Evolutionary conservation across 805 yeast genomes (phyloP).

Genomic region (Wickerhamomyces strasburgensis): DNA sequence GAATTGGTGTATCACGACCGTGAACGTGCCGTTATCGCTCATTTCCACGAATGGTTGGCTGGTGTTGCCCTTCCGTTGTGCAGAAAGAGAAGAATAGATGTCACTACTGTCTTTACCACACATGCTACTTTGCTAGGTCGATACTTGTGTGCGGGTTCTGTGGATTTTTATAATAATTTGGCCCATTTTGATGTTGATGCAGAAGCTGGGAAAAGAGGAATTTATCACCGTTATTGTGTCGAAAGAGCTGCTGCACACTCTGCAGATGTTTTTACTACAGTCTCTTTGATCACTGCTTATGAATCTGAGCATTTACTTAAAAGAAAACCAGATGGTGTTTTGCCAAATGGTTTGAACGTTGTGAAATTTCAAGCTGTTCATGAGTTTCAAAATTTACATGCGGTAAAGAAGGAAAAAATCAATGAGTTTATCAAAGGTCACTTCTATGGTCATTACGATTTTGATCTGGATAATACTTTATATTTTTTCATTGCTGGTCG

Average conservation of each 20-base stretch:
- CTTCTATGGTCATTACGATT: constrained; percentile 94
- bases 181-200: constrained; percentile 90
- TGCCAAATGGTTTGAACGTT: constrained; percentile 94
- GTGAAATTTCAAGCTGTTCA: constrained; percentile 96
- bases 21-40: constrained; percentile 86
- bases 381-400: constrained; percentile 96
- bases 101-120: constrained; percentile 93
- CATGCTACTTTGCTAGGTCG: constrained; percentile 96
- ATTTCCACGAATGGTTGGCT: constrained; percentile 97
- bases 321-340: constrained; percentile 95
- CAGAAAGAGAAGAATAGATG: constrained; percentile 85
- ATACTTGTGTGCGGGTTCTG: constrained; percentile 93
- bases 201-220: constrained; percentile 97
- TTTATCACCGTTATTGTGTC: constrained; percentile 93
- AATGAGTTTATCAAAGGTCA: constrained; percentile 95
- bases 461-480: constrained; percentile 87
- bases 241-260: constrained; percentile 96
- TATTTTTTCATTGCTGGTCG: constrained; percentile 97
- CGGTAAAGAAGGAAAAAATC: constrained; percentile 83
- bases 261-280: constrained; percentile 96
- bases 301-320: constrained; percentile 90
- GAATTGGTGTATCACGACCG: constrained; percentile 83
- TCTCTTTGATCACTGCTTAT: constrained; percentile 94
- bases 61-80: constrained; percentile 94
- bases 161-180: constrained; percentile 90